Percentiles rank a stretch among this genome's conserved stretches.
Evolutionary conservation across 2,329 filamentous ascomycete species (phyloP).

Genomic region (Byssothecium circinans): DNA sequence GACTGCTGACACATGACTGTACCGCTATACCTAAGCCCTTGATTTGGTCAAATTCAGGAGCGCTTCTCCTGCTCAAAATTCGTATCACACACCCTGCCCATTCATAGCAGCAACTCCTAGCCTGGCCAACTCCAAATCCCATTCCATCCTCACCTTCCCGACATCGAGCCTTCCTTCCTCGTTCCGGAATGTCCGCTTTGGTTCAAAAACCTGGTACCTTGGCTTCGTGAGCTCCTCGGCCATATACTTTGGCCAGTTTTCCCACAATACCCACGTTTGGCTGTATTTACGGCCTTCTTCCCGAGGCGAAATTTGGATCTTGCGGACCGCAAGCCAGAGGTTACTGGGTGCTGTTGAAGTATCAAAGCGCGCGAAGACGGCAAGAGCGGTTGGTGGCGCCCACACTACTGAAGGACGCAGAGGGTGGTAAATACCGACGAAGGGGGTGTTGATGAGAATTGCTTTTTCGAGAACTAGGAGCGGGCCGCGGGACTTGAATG

Average conservation of each 20-base stretch:
- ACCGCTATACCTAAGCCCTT: too few relatives aligned
- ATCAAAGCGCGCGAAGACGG: conserved; percentile 1
- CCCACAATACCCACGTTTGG: not conserved
- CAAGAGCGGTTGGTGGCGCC: not conserved
- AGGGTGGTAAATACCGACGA: not conserved
- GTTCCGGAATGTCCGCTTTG: not conserved
- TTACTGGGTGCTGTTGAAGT: not conserved
- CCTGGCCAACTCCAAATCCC: not conserved
- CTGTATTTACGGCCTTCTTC: too few relatives aligned
- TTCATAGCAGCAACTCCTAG: too few relatives aligned
- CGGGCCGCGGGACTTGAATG: not conserved
- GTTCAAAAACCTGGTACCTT: not conserved
- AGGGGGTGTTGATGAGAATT: conserved; percentile 1
- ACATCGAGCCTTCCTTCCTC: not conserved
- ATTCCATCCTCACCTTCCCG: not conserved
- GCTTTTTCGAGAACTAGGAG: not conserved
- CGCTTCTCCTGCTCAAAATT: too few relatives aligned
- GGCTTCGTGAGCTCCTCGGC: not conserved
- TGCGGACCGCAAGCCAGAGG: not conserved
- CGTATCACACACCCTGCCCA: too few relatives aligned
- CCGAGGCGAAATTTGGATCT: not conserved
- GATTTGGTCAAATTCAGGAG: too few relatives aligned
- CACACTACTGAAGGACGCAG: not conserved
- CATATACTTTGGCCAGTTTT: not conserved
- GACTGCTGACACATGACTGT: too few relatives aligned